Conservation (phyloP, 1,139 yeast genomes). For the Geotrichum aggregatum region DNA sequence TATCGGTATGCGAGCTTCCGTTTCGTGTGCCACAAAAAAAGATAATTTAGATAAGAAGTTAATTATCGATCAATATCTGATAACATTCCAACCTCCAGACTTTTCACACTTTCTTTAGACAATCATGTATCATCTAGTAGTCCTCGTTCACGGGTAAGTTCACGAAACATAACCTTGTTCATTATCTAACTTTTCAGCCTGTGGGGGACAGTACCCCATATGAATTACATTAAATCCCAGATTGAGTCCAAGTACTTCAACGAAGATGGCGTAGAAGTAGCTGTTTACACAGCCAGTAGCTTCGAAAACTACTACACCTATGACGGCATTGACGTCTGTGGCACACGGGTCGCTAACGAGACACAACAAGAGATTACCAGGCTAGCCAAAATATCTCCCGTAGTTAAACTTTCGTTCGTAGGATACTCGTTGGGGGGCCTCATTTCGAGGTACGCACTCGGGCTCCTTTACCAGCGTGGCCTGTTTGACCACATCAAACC, state of each 20-base stretch:
- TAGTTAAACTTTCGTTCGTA: constrained; percentile 45
- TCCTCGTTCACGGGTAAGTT: constrained; percentile 69
- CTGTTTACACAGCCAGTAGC: constrained; percentile 55
- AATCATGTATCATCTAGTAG: constrained; percentile 50
- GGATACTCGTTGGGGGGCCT: constrained; percentile 87
- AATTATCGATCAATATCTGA: too few relatives aligned
- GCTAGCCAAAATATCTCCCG: constrained; percentile 30
- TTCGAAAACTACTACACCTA: constrained; percentile 69
- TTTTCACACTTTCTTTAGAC: too few relatives aligned
- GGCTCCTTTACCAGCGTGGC: constrained; percentile 54
- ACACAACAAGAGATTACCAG: constrained; percentile 47
- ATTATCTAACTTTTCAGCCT: constrained; percentile 38
- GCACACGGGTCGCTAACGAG: constrained; percentile 68
- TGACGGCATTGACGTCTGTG: constrained; percentile 84
- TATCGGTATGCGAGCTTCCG: too few relatives aligned
- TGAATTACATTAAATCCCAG: constrained; percentile 47
- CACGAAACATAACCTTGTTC: neutral
- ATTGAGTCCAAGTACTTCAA: constrained; percentile 16
- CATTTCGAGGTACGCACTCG: constrained; percentile 71
- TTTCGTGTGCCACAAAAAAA: too few relatives aligned
- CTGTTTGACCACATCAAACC: constrained; percentile 46
- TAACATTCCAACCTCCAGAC: too few relatives aligned
- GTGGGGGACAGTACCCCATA: constrained; percentile 74
- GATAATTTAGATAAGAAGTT: too few relatives aligned
- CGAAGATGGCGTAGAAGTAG: constrained; percentile 32